Evolutionary conservation across 306 rosid genomes (phyloP), one percentile per base, ranked within the genome.

Genomic region (Ceratonia siliqua): DNA sequence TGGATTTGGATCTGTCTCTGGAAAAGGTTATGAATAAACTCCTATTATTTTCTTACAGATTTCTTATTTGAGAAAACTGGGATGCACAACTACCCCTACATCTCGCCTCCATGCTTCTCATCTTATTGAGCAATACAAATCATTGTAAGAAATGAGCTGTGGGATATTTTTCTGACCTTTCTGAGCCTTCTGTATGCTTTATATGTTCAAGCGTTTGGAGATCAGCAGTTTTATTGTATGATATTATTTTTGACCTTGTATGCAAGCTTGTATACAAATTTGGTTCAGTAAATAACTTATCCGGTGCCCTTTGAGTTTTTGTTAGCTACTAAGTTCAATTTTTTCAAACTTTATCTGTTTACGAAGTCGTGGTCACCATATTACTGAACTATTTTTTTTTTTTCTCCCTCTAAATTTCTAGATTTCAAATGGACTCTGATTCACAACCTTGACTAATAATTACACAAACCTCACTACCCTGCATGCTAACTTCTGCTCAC

Each of bases 31-130:
- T 45, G 9, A 46, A 67, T 45, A 12, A 46, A 52, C 33, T 62
- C 9, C 56, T 53, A 45, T 52, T 7, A 28, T 55, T 72, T 48
- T 66, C 50, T 62, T 45, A 64, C 96, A 94, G 98, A 86, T 91
- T 61, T 91, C 97, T 10, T 94, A 88, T 82, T 81, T 91, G 87
- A 93, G 85, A 61, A 91, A 70, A 77, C 73, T 94, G 82, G 98
- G 98, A 21, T 94, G 98, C 84, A 94, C 98, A 0, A 55, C 65
- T 52, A 76, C 75, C 68, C 98, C 98, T 21, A 85, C 96, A 0
- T 89, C 98, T 0, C 93, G 95, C 20, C 97, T 94, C 68, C 97
- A 91, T 49, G 98, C 98, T 6, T 94, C 98, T 74, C 87, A 66
- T 67, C 85, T 94, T 79, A 94, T 94, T 53, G 98, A 90, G 86